These are phyloP conservation scores for Austroboletus festivus DNA, from an alignment of 768 basidiomycete genomes.

Conservation along the genomic window DNA sequence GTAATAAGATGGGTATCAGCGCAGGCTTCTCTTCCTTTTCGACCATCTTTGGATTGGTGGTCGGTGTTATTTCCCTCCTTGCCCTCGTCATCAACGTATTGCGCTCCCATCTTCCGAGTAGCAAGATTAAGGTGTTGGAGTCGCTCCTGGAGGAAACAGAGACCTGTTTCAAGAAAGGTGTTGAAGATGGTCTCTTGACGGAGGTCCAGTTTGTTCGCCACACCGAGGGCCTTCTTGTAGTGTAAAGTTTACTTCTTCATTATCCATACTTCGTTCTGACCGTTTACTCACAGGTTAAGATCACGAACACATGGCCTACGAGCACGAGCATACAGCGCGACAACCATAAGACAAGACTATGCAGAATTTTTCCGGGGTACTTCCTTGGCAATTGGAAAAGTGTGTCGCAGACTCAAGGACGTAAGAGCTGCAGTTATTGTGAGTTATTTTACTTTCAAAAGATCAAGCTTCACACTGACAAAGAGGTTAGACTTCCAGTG, in stretches of 20 bases:
- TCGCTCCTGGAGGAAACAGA: constrained; percentile 2
- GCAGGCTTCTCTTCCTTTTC: no score
- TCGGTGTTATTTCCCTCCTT: not conserved
- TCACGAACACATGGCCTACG: not conserved
- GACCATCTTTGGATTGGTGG: not conserved
- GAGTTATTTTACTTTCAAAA: not conserved
- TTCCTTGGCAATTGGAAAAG: not conserved
- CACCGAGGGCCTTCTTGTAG: not conserved
- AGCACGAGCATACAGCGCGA: not conserved
- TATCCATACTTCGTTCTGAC: not conserved
- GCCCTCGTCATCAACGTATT: not conserved
- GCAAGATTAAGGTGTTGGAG: constrained; percentile 7
- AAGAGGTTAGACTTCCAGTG: no score
- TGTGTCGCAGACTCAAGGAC: not conserved
- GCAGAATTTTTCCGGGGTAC: not conserved
- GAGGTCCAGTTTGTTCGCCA: not conserved
- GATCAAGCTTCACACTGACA: no score
- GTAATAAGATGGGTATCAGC: no score
- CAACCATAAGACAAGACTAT: not conserved
- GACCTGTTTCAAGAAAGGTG: not conserved
- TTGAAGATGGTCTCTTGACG: constrained; percentile 7
- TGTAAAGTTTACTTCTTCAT: not conserved
- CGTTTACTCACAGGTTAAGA: not conserved
- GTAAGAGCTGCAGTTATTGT: constrained; percentile 5
- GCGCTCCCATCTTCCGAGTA: constrained; percentile 2